Evolutionary conservation across 2,329 filamentous ascomycete species (phyloP).

Genomic region (Hypoxylon sp.): DNA sequence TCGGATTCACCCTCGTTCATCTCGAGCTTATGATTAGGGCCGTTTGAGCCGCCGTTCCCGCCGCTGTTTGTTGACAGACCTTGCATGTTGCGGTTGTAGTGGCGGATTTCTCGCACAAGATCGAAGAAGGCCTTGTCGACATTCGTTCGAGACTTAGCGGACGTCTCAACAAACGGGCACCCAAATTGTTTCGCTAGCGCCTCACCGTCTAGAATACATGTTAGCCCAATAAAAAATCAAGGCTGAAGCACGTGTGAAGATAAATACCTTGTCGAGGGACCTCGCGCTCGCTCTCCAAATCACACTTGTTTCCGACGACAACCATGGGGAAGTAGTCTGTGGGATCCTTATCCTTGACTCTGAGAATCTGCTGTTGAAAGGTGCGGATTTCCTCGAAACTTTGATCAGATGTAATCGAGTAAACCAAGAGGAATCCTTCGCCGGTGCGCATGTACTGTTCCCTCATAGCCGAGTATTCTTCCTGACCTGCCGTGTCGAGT

Average conservation of each 20-base stretch:
- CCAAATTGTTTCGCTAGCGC: constrained; percentile 87
- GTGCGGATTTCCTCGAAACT: constrained; percentile 99
- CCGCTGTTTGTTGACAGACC: constrained; percentile 83
- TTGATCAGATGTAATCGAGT: constrained; percentile 97
- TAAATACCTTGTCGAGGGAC: constrained; percentile 88
- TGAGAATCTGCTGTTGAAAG: constrained; percentile 97
- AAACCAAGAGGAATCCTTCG: constrained; percentile 97
- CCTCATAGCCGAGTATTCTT: constrained; percentile 99
- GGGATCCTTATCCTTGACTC: constrained; percentile 91
- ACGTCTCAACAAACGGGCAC: constrained; percentile 99
- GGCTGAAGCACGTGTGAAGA: constrained; percentile 22
- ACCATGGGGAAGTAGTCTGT: constrained; percentile 98
- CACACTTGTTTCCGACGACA: constrained; percentile 98
- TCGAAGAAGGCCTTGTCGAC: constrained; percentile 99
- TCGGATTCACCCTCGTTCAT: constrained; percentile 78
- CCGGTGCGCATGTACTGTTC: constrained; percentile 99
- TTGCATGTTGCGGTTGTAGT: constrained; percentile 98
- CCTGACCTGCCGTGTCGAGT: constrained; percentile 96
- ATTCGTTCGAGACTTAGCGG: constrained; percentile 97
- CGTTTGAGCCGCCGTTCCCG: constrained; percentile 72
- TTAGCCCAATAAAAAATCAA: constrained; percentile 30
- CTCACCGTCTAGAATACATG: constrained; percentile 81
- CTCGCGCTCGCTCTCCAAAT: constrained; percentile 92
- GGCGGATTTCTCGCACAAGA: constrained; percentile 96
- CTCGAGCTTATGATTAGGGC: constrained; percentile 81